Evolutionary conservation across 2,329 filamentous ascomycete genomes (phyloP), one percentile per base, ranked within the genome.

Genomic region (Nothophoma quercina): DNA sequence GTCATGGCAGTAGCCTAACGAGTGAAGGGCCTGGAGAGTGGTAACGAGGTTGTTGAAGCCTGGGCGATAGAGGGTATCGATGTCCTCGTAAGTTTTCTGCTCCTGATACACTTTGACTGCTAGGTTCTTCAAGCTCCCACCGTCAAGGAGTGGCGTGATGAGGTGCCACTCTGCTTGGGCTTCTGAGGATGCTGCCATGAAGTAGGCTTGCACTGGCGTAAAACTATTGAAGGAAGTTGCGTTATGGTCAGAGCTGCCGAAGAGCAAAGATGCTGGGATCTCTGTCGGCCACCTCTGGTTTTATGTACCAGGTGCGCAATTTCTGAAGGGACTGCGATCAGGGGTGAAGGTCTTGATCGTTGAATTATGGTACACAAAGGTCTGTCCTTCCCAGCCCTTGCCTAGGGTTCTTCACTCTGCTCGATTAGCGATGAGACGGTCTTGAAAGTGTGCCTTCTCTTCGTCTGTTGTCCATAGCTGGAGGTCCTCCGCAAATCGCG

Each of bases 1-100:
- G 55, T 76, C 69, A 46, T 76, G 73, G 53, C 73, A 75, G 32
- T 65, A 69, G 12, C 70, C 69, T 10, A 53, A 53, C 6, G 23
- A 23, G 41, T 76, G 73, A 4, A 76, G 56, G 1, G 12, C 30
- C 10, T 58, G 43, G 5, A 75, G 51, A 8, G 47, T 58, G 0
- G 21, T 10, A 7, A 75, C 65, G 3, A 74, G 47, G 8, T 48
- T 21, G 22, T 68, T 46, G 34, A 76, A 69, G 2, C 59, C 52
- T 4, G 69, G 64, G 6, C 72, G 69, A 41, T 68, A 71, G 7
- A 40, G 22, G 6, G 36, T 40, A 34, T 76, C 72, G 2, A 73
- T 32, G 1, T 62, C 53, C 10, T 40, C 48, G 35, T 52, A 56
- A 1, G 19, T 36, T 10, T 39, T 29, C 10, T 41, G 15, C n/a